Conservation (phyloP, 73 alveolate genomes). For the Effrenium voratum region DNA sequence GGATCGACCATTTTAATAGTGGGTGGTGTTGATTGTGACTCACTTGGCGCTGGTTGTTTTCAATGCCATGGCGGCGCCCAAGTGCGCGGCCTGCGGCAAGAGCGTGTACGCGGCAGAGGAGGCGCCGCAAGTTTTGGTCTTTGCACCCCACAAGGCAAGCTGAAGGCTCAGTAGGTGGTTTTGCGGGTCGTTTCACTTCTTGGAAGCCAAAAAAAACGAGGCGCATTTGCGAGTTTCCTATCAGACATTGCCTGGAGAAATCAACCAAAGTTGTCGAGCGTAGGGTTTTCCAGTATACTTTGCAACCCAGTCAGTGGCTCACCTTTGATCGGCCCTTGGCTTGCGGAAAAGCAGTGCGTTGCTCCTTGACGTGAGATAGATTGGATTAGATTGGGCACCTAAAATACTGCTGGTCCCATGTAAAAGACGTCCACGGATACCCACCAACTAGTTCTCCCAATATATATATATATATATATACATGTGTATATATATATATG, state of each 20-base stretch:
- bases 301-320: neutral
- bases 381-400: neutral
- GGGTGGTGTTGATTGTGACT: no score
- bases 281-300: no score
- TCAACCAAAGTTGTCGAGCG: neutral
- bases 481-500: no score
- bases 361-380: neutral
- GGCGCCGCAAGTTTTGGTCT: neutral
- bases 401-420: neutral
- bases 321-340: no score
- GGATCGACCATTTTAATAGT: no score
- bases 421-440: neutral
- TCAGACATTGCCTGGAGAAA: neutral
- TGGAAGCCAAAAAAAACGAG: neutral
- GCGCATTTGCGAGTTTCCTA: neutral
- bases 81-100: slow-evolving; percentile 4
- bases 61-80: neutral
- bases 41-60: no score
- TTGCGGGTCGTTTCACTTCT: neutral
- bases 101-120: slow-evolving; percentile 15
- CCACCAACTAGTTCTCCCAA: neutral
- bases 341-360: neutral
- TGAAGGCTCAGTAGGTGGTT: neutral
- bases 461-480: no score
- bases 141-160: neutral